Conservation (phyloP, 257 asterid genomes). For the Ajuga chamaepitys region DNA sequence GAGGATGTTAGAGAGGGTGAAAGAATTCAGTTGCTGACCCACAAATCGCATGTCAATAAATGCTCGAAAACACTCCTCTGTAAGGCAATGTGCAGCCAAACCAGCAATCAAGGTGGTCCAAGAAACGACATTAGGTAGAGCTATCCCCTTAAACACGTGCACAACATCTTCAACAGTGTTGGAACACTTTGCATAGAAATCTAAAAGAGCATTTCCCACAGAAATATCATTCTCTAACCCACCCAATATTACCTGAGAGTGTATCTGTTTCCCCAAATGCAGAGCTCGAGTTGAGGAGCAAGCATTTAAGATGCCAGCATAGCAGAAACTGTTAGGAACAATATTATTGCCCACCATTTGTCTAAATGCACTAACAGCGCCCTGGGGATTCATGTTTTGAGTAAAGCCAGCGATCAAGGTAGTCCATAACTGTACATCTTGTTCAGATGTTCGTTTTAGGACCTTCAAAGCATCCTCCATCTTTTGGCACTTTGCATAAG, state of each 20-base stretch:
- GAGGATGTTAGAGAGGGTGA: conserved; percentile 22
- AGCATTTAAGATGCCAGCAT: conserved; percentile 18
- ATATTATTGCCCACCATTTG: conserved; percentile 11
- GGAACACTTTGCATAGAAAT: conserved; percentile 23
- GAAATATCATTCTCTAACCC: conserved; percentile 23
- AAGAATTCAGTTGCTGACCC: conserved; percentile 27
- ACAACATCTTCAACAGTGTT: conserved; percentile 9
- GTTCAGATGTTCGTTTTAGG: conserved; percentile 19
- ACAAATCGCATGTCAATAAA: conserved; percentile 20
- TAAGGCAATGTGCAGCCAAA: conserved; percentile 18
- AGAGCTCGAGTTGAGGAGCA: conserved; percentile 19
- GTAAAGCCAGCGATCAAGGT: conserved; percentile 11
- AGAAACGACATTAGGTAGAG: conserved; percentile 17
- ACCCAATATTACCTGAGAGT: conserved; percentile 11
- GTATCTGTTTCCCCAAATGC: conserved; percentile 21
- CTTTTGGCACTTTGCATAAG: conserved; percentile 19
- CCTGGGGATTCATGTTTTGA: conserved; percentile 3
- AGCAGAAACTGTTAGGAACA: conserved; percentile 19
- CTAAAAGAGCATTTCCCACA: conserved; percentile 24
- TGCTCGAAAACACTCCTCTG: conserved; percentile 20
- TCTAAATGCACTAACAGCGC: conserved; percentile 14
- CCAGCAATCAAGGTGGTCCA: conserved; percentile 30
- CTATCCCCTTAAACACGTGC: conserved; percentile 13
- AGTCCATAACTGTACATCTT: conserved; percentile 27
- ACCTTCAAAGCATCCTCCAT: conserved; percentile 27